Evolutionary conservation across 768 basidiomycete species (phyloP).

Genomic region (Podaxis sp.): DNA sequence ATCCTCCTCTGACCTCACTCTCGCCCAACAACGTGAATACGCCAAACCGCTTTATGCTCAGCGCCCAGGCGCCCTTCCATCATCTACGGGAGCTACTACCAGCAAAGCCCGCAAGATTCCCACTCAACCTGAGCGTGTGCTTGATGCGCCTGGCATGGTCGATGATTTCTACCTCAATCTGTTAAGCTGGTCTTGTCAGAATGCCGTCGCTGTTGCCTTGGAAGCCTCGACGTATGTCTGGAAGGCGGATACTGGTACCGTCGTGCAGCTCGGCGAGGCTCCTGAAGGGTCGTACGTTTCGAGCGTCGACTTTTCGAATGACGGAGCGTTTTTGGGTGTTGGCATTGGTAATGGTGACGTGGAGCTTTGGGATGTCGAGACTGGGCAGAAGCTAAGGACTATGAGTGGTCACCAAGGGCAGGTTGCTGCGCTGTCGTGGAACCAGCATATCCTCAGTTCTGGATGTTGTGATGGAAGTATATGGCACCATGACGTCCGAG

Average conservation of each 20-base stretch:
- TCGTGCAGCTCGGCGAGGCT: conserved; percentile 74
- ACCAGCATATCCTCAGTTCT: conserved; percentile 79
- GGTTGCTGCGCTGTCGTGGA: conserved; percentile 85
- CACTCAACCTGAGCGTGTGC: conserved; percentile 85
- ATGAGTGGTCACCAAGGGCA: conserved; percentile 88
- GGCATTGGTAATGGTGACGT: conserved; percentile 82
- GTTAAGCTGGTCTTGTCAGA: conserved; percentile 83
- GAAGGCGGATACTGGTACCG: conserved; percentile 87
- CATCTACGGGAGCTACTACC: conserved; percentile 62
- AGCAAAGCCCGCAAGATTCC: conserved; percentile 82
- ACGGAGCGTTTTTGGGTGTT: conserved; percentile 79
- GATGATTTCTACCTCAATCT: conserved; percentile 99
- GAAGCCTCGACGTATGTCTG: conserved; percentile 89
- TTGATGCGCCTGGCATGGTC: conserved; percentile 90
- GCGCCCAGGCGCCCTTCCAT: conserved; percentile 59
- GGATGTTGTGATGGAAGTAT: conserved; percentile 95
- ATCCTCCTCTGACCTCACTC: conserved; percentile 67
- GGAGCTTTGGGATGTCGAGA: conserved; percentile 93
- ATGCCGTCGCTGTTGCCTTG: conserved; percentile 88
- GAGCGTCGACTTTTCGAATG: conserved; percentile 76
- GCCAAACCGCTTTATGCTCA: conserved; percentile 73
- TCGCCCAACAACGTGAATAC: conserved; percentile 75
- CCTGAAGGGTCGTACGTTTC: conserved; percentile 77
- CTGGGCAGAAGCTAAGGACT: conserved; percentile 77
- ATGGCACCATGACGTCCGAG: conserved; percentile 93